phyloP scores from a whole-genome alignment of 805 yeast species.

The Candida yuanshanica region DNA sequence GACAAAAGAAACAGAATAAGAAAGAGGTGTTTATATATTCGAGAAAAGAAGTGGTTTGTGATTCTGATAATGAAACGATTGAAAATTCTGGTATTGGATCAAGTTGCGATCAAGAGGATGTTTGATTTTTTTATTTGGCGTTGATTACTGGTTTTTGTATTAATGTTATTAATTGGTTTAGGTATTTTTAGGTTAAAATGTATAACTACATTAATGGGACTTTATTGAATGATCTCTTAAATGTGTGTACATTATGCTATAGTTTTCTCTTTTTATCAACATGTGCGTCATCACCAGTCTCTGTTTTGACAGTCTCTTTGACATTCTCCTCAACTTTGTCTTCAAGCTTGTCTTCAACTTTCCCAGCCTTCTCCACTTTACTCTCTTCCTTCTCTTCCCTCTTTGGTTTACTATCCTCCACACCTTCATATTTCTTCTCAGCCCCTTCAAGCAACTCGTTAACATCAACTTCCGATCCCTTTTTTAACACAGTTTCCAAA shows the following conservation, averaged over 20 bases:
- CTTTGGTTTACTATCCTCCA: conserved; percentile 1
- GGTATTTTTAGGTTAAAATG: neutral
- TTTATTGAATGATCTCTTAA: neutral
- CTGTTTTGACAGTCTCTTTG: neutral
- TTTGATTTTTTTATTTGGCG: neutral
- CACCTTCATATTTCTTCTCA: conserved; percentile 15
- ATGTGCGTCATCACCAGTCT: neutral
- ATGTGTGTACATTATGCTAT: neutral
- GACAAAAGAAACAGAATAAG: conserved; percentile 21
- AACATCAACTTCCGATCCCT: conserved; percentile 37
- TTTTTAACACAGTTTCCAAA: conserved; percentile 45
- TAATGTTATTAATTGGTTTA: neutral
- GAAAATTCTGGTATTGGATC: neutral
- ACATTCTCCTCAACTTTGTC: neutral
- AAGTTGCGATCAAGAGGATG: neutral
- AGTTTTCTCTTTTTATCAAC: neutral
- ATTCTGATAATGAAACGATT: conserved; percentile 23
- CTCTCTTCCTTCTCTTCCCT: conserved; percentile 1
- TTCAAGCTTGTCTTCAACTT: neutral
- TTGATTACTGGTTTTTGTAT: neutral
- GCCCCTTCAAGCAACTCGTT: conserved; percentile 32
- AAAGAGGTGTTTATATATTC: conserved; percentile 38
- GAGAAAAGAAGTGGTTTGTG: conserved; percentile 37
- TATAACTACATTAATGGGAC: neutral
- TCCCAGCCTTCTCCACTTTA: neutral